Percentiles rank a stretch among this genome's conserved stretches.
Evolutionary conservation across 306 rosid genomes (phyloP).

Genomic region (Macrotyloma uniflorum): DNA sequence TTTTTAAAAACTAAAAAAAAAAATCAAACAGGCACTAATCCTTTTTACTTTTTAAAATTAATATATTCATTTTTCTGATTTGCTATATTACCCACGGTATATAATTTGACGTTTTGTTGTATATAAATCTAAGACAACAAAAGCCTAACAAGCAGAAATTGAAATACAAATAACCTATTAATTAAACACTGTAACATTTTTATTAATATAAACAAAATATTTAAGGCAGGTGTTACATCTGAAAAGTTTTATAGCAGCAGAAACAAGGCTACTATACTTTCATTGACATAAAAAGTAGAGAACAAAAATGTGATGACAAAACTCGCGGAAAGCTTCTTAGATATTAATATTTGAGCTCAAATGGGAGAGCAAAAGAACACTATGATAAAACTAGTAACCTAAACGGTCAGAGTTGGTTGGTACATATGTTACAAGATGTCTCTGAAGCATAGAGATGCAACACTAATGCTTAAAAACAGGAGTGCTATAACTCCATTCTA

Average conservation of each 20-base stretch:
- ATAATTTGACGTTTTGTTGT: background rate
- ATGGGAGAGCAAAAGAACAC: conserved; percentile 37
- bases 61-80: too few species aligned
- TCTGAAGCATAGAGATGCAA: conserved; percentile 36
- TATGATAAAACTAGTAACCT: conserved; percentile 52
- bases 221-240: background rate
- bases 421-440: conserved; percentile 58
- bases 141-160: background rate
- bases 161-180: background rate
- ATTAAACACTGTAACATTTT: background rate
- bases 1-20: too few species aligned
- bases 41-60: too few species aligned
- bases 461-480: conserved; percentile 38
- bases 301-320: conserved; percentile 48
- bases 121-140: background rate
- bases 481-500: conserved; percentile 35
- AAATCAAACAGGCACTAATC: too few species aligned
- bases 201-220: background rate
- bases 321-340: conserved; percentile 44
- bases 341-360: conserved; percentile 37
- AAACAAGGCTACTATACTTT: conserved; percentile 40
- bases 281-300: conserved; percentile 31
- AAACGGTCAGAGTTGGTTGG: conserved; percentile 41
- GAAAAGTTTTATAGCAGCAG: background rate
- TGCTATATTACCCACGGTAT: too few species aligned